Conservation (phyloP, 306 rosid genomes). For the Cercis canadensis region DNA sequence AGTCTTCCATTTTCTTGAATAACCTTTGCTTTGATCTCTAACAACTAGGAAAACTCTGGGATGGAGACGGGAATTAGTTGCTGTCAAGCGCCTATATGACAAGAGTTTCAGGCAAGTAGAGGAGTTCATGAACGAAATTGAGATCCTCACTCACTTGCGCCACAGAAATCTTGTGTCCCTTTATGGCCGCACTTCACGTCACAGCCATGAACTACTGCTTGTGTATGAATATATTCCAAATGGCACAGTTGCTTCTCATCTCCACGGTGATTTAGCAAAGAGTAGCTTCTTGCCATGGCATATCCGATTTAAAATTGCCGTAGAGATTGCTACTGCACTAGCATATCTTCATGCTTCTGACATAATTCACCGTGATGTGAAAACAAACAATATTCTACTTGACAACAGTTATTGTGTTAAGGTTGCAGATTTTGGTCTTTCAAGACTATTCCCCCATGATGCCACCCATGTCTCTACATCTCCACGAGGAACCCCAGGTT, state of each 20-base stretch:
- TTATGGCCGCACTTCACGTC: conserved; percentile 68
- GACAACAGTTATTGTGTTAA: conserved; percentile 53
- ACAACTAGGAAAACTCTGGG: conserved; percentile 66
- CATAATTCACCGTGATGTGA: conserved; percentile 65
- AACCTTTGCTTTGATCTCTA: background rate
- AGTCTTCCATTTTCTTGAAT: conserved; percentile 2
- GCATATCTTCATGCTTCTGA: conserved; percentile 71
- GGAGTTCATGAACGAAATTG: conserved; percentile 68
- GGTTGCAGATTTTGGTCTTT: conserved; percentile 73
- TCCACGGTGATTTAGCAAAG: conserved; percentile 47
- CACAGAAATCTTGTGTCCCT: conserved; percentile 67
- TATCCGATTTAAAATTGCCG: conserved; percentile 59
- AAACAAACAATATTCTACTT: conserved; percentile 52
- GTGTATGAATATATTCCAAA: conserved; percentile 63
- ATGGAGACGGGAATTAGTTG: conserved; percentile 85
- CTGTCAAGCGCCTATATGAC: conserved; percentile 64
- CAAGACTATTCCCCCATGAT: conserved; percentile 71
- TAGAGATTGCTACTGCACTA: conserved; percentile 66
- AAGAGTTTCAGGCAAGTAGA: conserved; percentile 55
- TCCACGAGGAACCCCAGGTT: conserved; percentile 72
- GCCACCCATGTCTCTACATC: conserved; percentile 71
- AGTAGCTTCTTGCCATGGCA: conserved; percentile 49
- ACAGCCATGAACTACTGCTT: conserved; percentile 59
- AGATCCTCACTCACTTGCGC: conserved; percentile 59
- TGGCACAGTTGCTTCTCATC: conserved; percentile 66